Evolutionary conservation across 352 stramenopile species (phyloP), one percentile per base, ranked within the genome.

Genomic region (Pythium guiyangense): DNA sequence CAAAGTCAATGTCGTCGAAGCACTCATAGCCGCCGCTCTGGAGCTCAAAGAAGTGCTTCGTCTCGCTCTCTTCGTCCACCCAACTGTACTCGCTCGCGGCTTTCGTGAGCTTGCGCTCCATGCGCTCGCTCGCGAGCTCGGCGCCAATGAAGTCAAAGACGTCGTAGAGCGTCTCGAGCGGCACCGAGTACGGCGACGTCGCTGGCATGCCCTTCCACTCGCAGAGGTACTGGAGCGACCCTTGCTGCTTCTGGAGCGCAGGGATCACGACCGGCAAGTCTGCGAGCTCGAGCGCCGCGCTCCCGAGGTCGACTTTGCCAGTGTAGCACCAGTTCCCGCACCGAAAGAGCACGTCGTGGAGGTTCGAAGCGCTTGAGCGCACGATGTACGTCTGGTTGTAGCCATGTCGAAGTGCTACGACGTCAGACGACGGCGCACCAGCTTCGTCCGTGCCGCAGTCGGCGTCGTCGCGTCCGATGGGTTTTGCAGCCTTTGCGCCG

Each of bases 321-420:
- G 71, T 83, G 73, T 98, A 98, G 74, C 94, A 98, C 88, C 88
- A 97, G 70, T 98, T 98, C 40, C 94, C 94, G 62, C 92, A 98
- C 43, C 89, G 80, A 65, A 98, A 98, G 54, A 98, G 81, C 53
- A 97, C 90, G 48, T 97, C 77, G 59, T 94, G 83, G 52, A 94
- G 73, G 47, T 75, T 79, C 52, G 60, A 79, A 14, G 74, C 73
- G 60, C 77, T 83, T 29, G 79, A 82, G 26, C 82, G 77, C 44
- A 97, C 83, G 53, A 97, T 79, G 70, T 97, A 97, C 25, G 91
- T 97, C 60, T 97, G 90, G 65, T 96, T 97, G 70, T 97, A 97
- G 44, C 88, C 90, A 20, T 96, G 73, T n/a, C 81, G 83, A 22
- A 93, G 63, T n/a, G 80, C 84, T 42, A 95, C 76, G 37, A 93